Evolutionary conservation across 1,139 yeast genomes (phyloP), one percentile per base, ranked within the genome.

Genomic region (Yamadazyma jaroonii): DNA sequence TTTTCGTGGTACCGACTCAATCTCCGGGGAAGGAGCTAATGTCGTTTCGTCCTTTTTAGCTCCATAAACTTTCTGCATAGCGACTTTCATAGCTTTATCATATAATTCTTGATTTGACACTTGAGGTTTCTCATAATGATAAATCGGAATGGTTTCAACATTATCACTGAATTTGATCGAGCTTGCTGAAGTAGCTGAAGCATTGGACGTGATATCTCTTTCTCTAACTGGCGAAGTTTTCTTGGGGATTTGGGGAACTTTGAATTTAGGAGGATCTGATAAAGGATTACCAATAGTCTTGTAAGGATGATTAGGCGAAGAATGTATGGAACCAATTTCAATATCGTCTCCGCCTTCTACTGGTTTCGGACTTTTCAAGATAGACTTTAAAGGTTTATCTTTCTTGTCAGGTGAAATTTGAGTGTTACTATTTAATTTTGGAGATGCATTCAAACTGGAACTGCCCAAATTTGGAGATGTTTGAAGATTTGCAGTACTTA

Each of bases 61-160:
- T 2, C 74, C 74, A 41, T 67, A 67, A 1, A 69, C 74, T 40
- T 58, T 64, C 39, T 62, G 61, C 51, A 61, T 57, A 1, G 75
- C 75, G 1, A 64, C 74, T 40, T 59, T 54, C 59, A 67, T 54
- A 2, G 75, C 75, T 26, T 63, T 64, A 9, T 59, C 59, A 43
- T 67, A 69, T 32, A 63, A 39, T 13, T 52, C 56, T 21, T 46
- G 39, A 39, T 51, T 46, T 1, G 48, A 32, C 3, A 40, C 15
- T 29, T 42, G 27, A 3, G 39, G 34, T 22, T 32, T 32, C 7
- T 36, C 37, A 14, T 34, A 34, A n/a, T 36, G 31, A 6, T 53
- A 49, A 26, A 59, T 53, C 1, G 68, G 65, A 25, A 69, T 67
- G 2, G 74, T 69, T 44, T 68, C 70, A 7, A 68, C 71, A 7